Percentiles rank a stretch among this genome's conserved stretches.
Conservation (phyloP, 2,329 filamentous ascomycete species). For the Stachybotrys elegans region DNA sequence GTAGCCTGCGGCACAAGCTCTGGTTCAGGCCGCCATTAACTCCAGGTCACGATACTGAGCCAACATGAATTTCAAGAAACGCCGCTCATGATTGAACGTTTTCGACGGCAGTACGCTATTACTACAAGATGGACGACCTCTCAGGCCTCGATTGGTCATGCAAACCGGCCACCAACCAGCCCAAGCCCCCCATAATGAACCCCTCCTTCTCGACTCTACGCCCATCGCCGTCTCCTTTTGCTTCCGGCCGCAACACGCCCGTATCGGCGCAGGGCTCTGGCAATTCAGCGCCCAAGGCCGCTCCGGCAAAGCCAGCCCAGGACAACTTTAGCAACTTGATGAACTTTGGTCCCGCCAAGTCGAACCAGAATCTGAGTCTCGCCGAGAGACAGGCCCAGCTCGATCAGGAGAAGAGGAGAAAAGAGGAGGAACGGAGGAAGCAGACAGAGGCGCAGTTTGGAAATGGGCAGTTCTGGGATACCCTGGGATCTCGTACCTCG, state of each 20-base stretch:
- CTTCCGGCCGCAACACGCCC: constrained; percentile 53
- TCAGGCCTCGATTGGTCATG: constrained; percentile 55
- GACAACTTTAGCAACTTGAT: constrained; percentile 79
- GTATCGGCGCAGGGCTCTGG: constrained; percentile 45
- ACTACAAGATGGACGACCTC: constrained; percentile 54
- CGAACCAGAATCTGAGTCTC: constrained; percentile 66
- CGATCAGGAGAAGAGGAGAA: constrained; percentile 60
- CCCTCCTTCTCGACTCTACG: constrained; percentile 45
- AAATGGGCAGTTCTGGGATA: constrained; percentile 71
- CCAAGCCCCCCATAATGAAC: constrained; percentile 36
- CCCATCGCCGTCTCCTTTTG: constrained; percentile 50
- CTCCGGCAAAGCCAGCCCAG: constrained; percentile 45
- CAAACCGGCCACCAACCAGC: constrained; percentile 29
- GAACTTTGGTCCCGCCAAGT: constrained; percentile 51
- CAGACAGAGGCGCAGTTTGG: constrained; percentile 75
- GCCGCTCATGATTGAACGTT: constrained; percentile 18
- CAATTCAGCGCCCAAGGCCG: constrained; percentile 34
- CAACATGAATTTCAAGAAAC: constrained; percentile 2
- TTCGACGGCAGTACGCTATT: constrained; percentile 13
- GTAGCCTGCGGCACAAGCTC: too few species aligned
- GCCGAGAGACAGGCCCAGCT: constrained; percentile 71
- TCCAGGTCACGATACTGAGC: too few species aligned
- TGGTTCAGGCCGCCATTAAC: too few species aligned
- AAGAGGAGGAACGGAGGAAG: constrained; percentile 68
- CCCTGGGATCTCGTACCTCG: constrained; percentile 51